These are phyloP conservation scores for Saitozyma podzolica DNA, from an alignment of 768 basidiomycete species.

Conservation along the genomic window DNA sequence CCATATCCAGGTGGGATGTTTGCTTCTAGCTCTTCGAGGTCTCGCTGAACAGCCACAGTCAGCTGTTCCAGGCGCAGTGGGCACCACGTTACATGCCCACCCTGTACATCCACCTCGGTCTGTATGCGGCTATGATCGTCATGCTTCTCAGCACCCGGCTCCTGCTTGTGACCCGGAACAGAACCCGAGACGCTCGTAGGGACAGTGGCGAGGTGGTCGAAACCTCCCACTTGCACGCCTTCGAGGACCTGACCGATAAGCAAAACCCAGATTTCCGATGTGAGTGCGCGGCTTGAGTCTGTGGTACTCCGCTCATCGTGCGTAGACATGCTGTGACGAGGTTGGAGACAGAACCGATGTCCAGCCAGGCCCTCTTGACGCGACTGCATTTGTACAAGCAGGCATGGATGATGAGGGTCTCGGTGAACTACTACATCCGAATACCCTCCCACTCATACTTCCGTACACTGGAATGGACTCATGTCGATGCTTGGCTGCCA, in stretches of 20 bases:
- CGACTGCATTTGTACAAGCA: no score
- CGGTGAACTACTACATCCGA: no score
- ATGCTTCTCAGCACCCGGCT: conserved; percentile 38
- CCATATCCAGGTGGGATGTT: conserved; percentile 46
- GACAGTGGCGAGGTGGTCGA: conserved; percentile 16
- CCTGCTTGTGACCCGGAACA: conserved; percentile 53
- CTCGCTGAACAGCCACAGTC: conserved; percentile 48
- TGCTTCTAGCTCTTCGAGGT: conserved; percentile 13
- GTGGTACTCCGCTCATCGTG: no score
- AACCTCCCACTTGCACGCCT: conserved; percentile 9
- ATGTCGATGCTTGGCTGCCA: no score
- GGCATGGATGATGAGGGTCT: no score
- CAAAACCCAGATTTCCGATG: conserved; percentile 21
- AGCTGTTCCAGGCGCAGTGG: conserved; percentile 59
- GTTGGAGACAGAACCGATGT: no score
- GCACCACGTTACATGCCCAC: conserved; percentile 58
- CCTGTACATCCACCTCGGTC: conserved; percentile 57
- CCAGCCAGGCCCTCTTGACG: no score
- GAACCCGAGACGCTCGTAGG: conserved; percentile 29
- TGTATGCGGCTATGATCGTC: conserved; percentile 57
- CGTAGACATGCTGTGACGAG: no score
- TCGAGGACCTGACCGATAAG: conserved; percentile 19
- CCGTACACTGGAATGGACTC: no score
- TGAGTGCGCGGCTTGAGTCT: no score
- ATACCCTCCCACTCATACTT: no score